A percentile compares a stretch with the other conserved stretches of the same genome.
Conservation (phyloP, 1,284 basidiomycete species). For the Sporisorium reilianum region DNA sequence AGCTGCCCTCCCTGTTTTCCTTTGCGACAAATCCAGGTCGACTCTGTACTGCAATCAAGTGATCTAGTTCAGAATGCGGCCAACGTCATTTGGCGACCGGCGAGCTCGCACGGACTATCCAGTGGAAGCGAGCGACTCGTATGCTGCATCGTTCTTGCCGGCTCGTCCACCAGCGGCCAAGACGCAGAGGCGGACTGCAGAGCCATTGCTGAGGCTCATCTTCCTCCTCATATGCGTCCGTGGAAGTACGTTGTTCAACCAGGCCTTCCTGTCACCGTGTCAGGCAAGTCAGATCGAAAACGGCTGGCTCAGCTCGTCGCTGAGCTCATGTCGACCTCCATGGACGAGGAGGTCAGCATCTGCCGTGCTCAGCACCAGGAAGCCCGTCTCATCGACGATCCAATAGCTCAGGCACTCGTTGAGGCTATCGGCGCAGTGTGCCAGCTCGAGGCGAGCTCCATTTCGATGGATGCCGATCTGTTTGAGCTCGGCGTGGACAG, state of each 20-base stretch:
- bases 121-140: slow-evolving; percentile 14
- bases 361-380: not conserved
- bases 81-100: slow-evolving; percentile 10
- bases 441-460: slow-evolving; percentile 2
- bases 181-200: slow-evolving; percentile 21
- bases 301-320: slow-evolving; percentile 11
- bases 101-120: not conserved
- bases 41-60: slow-evolving; percentile 20
- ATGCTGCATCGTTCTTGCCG: slow-evolving; percentile 7
- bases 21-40: slow-evolving; percentile 2
- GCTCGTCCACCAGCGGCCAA: not conserved
- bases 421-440: slow-evolving; percentile 6
- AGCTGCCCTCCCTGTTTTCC: not conserved
- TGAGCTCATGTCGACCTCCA: not conserved
- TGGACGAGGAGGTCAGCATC: not conserved
- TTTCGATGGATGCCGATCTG: slow-evolving; percentile 1
- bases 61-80: slow-evolving; percentile 4
- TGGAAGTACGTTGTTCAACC: slow-evolving; percentile 16
- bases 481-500: slow-evolving; percentile 26
- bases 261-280: slow-evolving; percentile 12
- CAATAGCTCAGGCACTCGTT: not conserved
- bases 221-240: slow-evolving; percentile 22
- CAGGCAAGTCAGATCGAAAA: slow-evolving; percentile 23
- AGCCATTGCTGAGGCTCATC: slow-evolving; percentile 17
- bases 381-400: not conserved